Evolutionary conservation across 495 filamentous ascomycete species (phyloP), one percentile per base, ranked within the genome.

Genomic region (Podospora tetraspora): DNA sequence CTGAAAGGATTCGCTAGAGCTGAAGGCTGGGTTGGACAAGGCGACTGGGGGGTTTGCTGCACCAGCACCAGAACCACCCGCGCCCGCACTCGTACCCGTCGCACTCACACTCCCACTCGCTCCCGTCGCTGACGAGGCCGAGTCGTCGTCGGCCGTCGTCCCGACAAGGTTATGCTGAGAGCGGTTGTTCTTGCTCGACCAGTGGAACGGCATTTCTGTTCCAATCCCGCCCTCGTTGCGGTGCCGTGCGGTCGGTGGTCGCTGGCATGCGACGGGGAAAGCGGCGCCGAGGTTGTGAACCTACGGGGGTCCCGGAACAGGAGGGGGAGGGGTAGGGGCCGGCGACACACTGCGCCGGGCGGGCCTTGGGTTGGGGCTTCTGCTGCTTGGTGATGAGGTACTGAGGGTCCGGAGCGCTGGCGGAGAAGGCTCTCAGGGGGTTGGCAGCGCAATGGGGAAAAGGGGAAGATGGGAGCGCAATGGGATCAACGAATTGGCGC

Each of bases 101-200:
- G 62, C 62, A 66, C 63, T 66, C 27, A 58, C 58, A 58, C 67
- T 77, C 73, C 72, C 69, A 73, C 62, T 77, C 73, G 73, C 69
- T 72, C 62, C 67, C 70, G 69, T 61, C 71, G 71, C 64, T 73
- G 73, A 66, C 72, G 73, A 52, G 62, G 70, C n/a, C 63, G 69
- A 61, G 69, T 73, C 75, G 32, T 77, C 74, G 57, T 74, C 70
- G 37, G 61, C 70, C 68, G 74, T 72, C 64, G 77, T 70, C 77
- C 80, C 81, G 66, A 80, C 77, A 62, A 83, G 74, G 65, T 81
- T 82, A 72, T 82, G 81, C 73, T 83, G 81, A 78, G 81, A 82
- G 71, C 79, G 80, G 74, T 82, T 82, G 78, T 78, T 80, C 65
- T 79, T 81, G 73, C 78, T 79, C 76, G 81, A 71, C 74, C 80